Evolutionary conservation across 73 alveolate genomes (phyloP), one percentile per base, ranked within the genome.

Genomic region (Symbiodinium pilosum): DNA sequence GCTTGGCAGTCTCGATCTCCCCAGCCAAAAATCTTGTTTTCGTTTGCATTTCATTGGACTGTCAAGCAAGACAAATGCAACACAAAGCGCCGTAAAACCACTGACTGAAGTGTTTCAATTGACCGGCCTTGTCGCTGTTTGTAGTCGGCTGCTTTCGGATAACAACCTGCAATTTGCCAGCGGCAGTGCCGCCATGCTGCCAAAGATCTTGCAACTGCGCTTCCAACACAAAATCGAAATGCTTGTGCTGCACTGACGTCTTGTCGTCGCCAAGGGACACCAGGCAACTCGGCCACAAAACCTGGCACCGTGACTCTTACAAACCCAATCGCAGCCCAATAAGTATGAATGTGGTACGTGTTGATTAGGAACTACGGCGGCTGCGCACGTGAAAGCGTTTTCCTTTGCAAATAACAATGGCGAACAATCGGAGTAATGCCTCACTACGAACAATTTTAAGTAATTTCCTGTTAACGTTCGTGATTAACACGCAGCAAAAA

Each of bases 51-150:
- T n/a, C n/a, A n/a, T n/a, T n/a, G n/a, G n/a, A n/a, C n/a, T n/a
- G n/a, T n/a, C n/a, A n/a, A 30, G 28, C 64, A 24, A 36, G 20
- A 20, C 11, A 30, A 32, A 8, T 77, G 36, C 56, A 39, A 1
- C 1, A 20, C 38, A 16, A 34, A 26, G 28, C 28, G 52, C 43
- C 14, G 21, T 18, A 34, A 34, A 8, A 34, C 32, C 32, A 7
- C n/a, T 36, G 43, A 28, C 38, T 7, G 16, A 14, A 36, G 16
- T 0, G 38, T 24, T 44, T 30, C 56, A n/a, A 4, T 38, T n/a
- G n/a, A n/a, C n/a, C n/a, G n/a, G 84, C 94, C 94, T 87, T 54
- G 94, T 87, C 94, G 86, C 94, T 87, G 71, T 83, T 87, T 71
- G 71, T 54, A 20, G 94, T 56, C 39, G 94, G 94, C 85, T 59